These are phyloP conservation scores for Cercospora sesami DNA, from an alignment of 2,329 filamentous ascomycete genomes.

Conservation along the genomic window DNA sequence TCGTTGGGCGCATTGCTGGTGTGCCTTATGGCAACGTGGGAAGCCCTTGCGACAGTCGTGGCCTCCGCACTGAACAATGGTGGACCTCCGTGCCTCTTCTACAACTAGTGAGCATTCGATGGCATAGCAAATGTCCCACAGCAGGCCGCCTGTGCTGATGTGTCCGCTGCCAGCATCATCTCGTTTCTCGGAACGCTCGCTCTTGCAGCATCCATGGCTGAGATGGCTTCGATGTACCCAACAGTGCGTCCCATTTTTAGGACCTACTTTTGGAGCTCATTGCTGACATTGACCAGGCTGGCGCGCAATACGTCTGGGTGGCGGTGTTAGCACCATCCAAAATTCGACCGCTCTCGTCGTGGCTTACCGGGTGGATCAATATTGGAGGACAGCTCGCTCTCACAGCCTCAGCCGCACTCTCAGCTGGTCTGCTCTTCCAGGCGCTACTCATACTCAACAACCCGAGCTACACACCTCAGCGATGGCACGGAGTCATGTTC, in stretches of 20 bases:
- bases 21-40: slow-evolving; percentile 56
- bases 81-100: slow-evolving; percentile 51
- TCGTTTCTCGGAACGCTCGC: slow-evolving; percentile 46
- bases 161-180: slow-evolving; percentile 39
- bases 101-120: slow-evolving; percentile 42
- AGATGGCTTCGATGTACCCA: slow-evolving; percentile 45
- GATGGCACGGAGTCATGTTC: slow-evolving; percentile 34
- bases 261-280: background rate
- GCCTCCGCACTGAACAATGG: slow-evolving; percentile 48
- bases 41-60: slow-evolving; percentile 51
- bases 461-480: slow-evolving; percentile 20
- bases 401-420: slow-evolving; percentile 25
- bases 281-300: background rate
- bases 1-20: slow-evolving; percentile 49
- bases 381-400: slow-evolving; percentile 26
- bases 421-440: slow-evolving; percentile 24
- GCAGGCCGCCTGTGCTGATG: background rate
- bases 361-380: slow-evolving; percentile 37
- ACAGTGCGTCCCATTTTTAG: slow-evolving; percentile 30
- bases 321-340: slow-evolving; percentile 42
- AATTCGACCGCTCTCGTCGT: slow-evolving; percentile 42
- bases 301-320: slow-evolving; percentile 53
- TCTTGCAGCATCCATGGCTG: slow-evolving; percentile 44
- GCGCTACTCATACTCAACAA: slow-evolving; percentile 27
- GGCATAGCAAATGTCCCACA: slow-evolving; percentile 1